Percentiles rank a stretch among this genome's conserved stretches.
Conservation (phyloP, 1,284 basidiomycete genomes). For the Apiotrichum siamense region DNA sequence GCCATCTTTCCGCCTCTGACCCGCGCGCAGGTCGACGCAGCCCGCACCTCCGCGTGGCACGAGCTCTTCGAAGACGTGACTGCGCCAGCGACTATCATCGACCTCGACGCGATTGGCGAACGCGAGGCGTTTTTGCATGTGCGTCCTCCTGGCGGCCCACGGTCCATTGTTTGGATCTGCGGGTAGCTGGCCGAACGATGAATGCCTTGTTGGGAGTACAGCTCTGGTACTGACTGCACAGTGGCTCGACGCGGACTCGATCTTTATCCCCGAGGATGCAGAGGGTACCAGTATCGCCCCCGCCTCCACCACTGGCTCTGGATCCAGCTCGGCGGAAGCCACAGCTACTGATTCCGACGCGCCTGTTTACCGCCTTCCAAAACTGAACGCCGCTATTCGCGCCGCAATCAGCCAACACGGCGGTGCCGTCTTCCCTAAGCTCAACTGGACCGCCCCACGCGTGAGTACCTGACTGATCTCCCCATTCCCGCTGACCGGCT, state of each 20-base stretch:
- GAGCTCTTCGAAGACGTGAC: slow-evolving; percentile 62
- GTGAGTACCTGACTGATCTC: slow-evolving; percentile 48
- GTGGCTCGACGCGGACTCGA: slow-evolving; percentile 29
- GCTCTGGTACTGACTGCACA: slow-evolving; percentile 10
- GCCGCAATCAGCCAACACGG: slow-evolving; percentile 59
- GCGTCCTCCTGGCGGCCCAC: no score
- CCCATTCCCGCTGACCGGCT: not conserved
- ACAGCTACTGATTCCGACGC: not conserved
- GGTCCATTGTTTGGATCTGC: no score
- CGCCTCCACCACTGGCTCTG: no score
- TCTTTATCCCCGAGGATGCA: slow-evolving; percentile 55
- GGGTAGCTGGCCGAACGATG: no score
- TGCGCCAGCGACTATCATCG: slow-evolving; percentile 72
- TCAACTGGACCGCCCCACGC: slow-evolving; percentile 87
- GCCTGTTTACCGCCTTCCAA: slow-evolving; percentile 55
- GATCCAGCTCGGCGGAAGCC: no score
- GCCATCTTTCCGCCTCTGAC: slow-evolving; percentile 11
- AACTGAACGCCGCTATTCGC: slow-evolving; percentile 68
- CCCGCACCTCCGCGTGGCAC: slow-evolving; percentile 87
- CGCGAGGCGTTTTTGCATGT: slow-evolving; percentile 72
- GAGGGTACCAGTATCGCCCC: no score
- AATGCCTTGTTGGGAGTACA: no score
- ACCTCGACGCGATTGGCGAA: slow-evolving; percentile 72
- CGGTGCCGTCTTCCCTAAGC: slow-evolving; percentile 88
- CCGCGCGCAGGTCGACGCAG: slow-evolving; percentile 50